Percentiles rank a stretch among this genome's conserved stretches.
Evolutionary conservation across 805 yeast genomes (phyloP).

Genomic region (Kodamaea leandrae): DNA sequence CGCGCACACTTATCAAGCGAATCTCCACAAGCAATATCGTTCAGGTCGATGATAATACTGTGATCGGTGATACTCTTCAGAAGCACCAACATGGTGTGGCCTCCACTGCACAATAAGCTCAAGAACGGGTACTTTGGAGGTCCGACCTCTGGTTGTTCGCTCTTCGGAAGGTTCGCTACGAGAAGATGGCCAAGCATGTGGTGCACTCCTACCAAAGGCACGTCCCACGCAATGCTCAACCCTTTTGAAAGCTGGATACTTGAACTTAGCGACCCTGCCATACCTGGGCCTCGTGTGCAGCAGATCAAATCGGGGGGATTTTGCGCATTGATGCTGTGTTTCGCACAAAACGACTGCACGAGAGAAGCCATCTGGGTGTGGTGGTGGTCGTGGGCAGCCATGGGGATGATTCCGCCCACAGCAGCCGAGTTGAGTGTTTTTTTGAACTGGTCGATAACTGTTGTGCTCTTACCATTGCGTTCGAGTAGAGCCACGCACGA

Average conservation of each 20-base stretch:
- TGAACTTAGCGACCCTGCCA: conserved; percentile 83
- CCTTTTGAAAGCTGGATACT: conserved; percentile 88
- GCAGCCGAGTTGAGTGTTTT: conserved; percentile 61
- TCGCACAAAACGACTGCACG: conserved; percentile 43
- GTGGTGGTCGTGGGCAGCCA: conserved; percentile 80
- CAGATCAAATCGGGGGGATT: conserved; percentile 70
- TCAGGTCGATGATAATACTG: conserved; percentile 67
- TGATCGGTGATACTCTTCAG: conserved; percentile 63
- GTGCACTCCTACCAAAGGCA: conserved; percentile 85
- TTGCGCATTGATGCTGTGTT: conserved; percentile 26
- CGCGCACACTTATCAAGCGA: conserved; percentile 91
- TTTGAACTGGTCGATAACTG: conserved; percentile 56
- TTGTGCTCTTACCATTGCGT: conserved; percentile 44
- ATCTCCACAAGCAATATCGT: conserved; percentile 92
- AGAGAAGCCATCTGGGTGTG: conserved; percentile 53
- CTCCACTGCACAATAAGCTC: conserved; percentile 84
- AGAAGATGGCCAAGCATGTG: conserved; percentile 94
- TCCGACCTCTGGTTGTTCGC: conserved; percentile 45
- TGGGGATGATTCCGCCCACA: conserved; percentile 86
- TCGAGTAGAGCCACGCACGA: conserved; percentile 81
- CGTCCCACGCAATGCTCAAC: conserved; percentile 69
- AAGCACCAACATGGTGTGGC: conserved; percentile 86
- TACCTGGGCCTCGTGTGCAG: conserved; percentile 95
- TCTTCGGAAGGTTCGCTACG: conserved; percentile 37
- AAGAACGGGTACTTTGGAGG: conserved; percentile 64